Evolutionary conservation across 2,329 filamentous ascomycete species (phyloP).

Genomic region (Colletotrichum agaves): DNA sequence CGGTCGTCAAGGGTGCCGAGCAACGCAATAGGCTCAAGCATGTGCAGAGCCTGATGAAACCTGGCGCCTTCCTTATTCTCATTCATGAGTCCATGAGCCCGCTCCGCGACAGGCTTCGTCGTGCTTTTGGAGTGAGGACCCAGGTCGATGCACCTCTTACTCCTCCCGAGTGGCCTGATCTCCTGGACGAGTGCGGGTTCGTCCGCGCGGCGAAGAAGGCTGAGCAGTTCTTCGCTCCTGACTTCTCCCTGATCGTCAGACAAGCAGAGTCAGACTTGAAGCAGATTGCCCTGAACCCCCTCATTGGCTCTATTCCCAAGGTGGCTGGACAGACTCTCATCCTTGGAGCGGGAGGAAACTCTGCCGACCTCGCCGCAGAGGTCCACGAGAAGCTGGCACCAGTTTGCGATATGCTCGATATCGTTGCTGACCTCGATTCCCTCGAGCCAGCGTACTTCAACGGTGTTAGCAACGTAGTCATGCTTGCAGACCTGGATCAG

Average conservation of each 20-base stretch:
- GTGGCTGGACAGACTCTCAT: slow-evolving; percentile 46
- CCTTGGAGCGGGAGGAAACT: slow-evolving; percentile 43
- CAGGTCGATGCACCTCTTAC: slow-evolving; percentile 33
- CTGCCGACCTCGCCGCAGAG: slow-evolving; percentile 35
- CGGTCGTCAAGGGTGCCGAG: slow-evolving; percentile 46
- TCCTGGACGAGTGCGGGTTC: slow-evolving; percentile 49
- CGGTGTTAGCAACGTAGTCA: slow-evolving; percentile 36
- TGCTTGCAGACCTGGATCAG: slow-evolving; percentile 38
- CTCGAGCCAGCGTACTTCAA: slow-evolving; percentile 28
- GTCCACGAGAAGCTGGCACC: slow-evolving; percentile 40
- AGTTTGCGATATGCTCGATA: slow-evolving; percentile 39
- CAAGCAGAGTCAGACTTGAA: slow-evolving; percentile 46
- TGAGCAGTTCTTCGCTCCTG: slow-evolving; percentile 46
- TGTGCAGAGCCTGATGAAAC: slow-evolving; percentile 44
- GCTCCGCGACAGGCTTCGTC: slow-evolving; percentile 39
- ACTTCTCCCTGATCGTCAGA: slow-evolving; percentile 51
- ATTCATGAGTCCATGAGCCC: slow-evolving; percentile 42
- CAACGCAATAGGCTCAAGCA: slow-evolving; percentile 42
- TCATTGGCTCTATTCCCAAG: not conserved
- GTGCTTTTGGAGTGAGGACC: slow-evolving; percentile 8
- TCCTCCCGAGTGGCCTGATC: slow-evolving; percentile 47
- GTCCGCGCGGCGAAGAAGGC: slow-evolving; percentile 44
- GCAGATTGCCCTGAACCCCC: slow-evolving; percentile 36
- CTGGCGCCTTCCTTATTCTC: slow-evolving; percentile 44
- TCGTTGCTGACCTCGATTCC: slow-evolving; percentile 43